Conservation (phyloP, 805 yeast genomes). For the Kluyveromyces wickerhamii region DNA sequence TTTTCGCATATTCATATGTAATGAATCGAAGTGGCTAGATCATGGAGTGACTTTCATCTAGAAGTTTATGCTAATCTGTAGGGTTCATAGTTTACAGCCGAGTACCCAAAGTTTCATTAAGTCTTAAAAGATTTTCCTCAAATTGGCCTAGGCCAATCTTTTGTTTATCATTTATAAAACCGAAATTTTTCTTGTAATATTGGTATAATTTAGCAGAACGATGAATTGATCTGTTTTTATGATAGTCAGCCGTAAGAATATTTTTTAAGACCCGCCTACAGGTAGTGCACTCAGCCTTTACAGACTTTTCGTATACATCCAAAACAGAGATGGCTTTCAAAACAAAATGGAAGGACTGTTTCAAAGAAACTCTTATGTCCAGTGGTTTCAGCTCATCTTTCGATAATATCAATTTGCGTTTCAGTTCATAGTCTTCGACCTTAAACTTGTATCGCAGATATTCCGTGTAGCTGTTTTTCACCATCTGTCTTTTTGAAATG, state of each 20-base stretch:
- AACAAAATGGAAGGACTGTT: constrained; percentile 20
- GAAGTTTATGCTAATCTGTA: too few species aligned
- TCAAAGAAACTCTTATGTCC: constrained; percentile 7
- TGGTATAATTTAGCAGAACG: constrained; percentile 1
- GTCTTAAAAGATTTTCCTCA: constrained; percentile 18
- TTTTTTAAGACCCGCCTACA: constrained; percentile 24
- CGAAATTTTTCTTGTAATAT: constrained; percentile 1
- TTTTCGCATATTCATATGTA: neutral
- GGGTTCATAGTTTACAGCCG: too few species aligned
- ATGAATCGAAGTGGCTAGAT: too few species aligned
- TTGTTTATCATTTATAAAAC: neutral
- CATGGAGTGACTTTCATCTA: too few species aligned
- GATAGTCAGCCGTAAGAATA: constrained; percentile 22
- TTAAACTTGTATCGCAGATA: constrained; percentile 25
- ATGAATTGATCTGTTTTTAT: constrained; percentile 13
- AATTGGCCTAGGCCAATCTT: constrained; percentile 14
- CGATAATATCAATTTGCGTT: constrained; percentile 12
- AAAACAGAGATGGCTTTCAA: constrained; percentile 15
- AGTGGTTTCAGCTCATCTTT: neutral
- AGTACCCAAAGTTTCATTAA: constrained; percentile 23
- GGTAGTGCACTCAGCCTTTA: constrained; percentile 13
- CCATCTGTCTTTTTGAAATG: constrained; percentile 21
- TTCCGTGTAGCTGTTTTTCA: constrained; percentile 19
- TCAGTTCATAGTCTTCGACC: constrained; percentile 21
- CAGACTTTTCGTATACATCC: constrained; percentile 7